Percentiles rank a stretch among this genome's conserved stretches.
Conservation (phyloP, 495 filamentous ascomycete species). For the Glarea lozoyensis region DNA sequence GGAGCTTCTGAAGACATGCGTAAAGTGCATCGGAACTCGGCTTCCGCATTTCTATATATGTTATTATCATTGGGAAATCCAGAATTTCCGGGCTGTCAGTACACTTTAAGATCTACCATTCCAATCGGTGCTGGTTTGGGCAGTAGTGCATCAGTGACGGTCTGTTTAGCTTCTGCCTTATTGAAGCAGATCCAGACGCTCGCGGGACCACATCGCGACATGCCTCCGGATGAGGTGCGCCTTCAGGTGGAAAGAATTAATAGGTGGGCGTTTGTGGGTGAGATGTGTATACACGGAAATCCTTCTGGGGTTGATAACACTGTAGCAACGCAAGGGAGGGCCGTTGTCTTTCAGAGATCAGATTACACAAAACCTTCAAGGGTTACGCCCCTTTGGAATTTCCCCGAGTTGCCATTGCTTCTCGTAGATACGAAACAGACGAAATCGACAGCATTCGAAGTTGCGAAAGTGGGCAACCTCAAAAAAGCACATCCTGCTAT, state of each 20-base stretch:
- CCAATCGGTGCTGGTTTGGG: conserved; percentile 88
- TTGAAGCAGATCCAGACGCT: conserved; percentile 82
- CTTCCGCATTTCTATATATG: conserved; percentile 82
- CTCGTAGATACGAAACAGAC: conserved; percentile 79
- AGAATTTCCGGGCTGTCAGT: conserved; percentile 69
- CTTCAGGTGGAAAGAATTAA: conserved; percentile 90
- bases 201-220: conserved; percentile 80
- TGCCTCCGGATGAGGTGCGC: conserved; percentile 70
- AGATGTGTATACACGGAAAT: conserved; percentile 95
- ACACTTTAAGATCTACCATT: conserved; percentile 88
- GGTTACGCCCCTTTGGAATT: conserved; percentile 70
- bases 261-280: conserved; percentile 92
- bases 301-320: conserved; percentile 97
- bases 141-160: conserved; percentile 84
- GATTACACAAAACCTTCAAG: conserved; percentile 70
- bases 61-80: conserved; percentile 79
- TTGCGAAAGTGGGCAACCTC: conserved; percentile 73
- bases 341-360: conserved; percentile 75
- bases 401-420: conserved; percentile 83
- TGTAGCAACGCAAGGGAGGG: conserved; percentile 86
- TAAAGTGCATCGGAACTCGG: conserved; percentile 73
- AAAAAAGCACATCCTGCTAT: conserved; percentile 60
- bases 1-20: conserved; percentile 52
- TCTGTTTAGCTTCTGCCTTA: conserved; percentile 81
- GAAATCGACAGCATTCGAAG: conserved; percentile 73